Evolutionary conservation across 192 early-diverging fungal genomes (phyloP).

Genomic region (Physocladia obscura): DNA sequence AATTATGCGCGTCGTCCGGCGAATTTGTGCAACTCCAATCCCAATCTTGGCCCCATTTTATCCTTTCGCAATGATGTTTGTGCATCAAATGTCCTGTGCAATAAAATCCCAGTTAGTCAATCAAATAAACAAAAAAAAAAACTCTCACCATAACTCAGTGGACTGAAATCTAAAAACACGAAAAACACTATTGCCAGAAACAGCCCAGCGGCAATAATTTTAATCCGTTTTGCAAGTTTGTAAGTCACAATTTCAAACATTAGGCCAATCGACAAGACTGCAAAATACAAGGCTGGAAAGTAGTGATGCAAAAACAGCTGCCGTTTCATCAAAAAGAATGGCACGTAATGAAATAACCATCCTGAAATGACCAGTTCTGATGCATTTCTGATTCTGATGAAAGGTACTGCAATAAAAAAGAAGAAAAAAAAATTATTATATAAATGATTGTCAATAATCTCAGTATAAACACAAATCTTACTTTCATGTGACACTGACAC

Average conservation of each 20-base stretch:
- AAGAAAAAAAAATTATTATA: too few species aligned
- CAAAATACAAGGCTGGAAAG: slow-evolving; percentile 86
- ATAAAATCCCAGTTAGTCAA: neutral
- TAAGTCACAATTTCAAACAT: slow-evolving; percentile 72
- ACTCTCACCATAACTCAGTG: slow-evolving; percentile 72
- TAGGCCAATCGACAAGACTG: slow-evolving; percentile 70
- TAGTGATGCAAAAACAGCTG: slow-evolving; percentile 94
- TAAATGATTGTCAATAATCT: neutral
- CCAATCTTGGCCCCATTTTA: slow-evolving; percentile 79
- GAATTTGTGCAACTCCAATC: slow-evolving; percentile 67
- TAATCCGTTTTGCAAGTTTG: slow-evolving; percentile 55
- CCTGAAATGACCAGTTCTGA: slow-evolving; percentile 63
- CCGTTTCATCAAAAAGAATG: slow-evolving; percentile 89
- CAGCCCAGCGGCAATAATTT: slow-evolving; percentile 43
- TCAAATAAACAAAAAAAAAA: neutral
- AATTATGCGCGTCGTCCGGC: slow-evolving; percentile 3
- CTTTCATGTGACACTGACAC: slow-evolving; percentile 1
- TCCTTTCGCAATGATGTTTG: slow-evolving; percentile 60
- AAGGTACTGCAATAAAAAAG: slow-evolving; percentile 12
- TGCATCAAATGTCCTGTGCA: neutral
- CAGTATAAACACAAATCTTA: neutral
- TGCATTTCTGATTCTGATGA: slow-evolving; percentile 15
- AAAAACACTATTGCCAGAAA: slow-evolving; percentile 56
- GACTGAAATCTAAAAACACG: slow-evolving; percentile 69
- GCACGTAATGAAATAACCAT: slow-evolving; percentile 82